Evolutionary conservation across 2,329 filamentous ascomycete species (phyloP).

Genomic region (Scorias spongiosa): DNA sequence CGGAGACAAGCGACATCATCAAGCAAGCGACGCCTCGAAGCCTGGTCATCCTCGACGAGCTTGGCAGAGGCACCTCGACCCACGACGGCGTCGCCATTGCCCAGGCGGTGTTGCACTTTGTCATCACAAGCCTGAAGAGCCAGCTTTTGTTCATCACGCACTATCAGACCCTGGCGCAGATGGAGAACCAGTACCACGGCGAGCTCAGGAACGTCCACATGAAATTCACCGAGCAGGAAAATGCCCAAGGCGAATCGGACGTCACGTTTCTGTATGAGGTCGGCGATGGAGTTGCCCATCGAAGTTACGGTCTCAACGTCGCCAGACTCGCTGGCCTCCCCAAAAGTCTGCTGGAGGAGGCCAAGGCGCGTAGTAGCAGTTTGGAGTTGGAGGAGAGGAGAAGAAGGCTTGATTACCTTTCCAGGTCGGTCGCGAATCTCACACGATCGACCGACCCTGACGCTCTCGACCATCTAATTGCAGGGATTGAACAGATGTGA

Average conservation of each 20-base stretch:
- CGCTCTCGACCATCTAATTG: constrained; percentile 25
- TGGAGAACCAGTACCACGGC: constrained; percentile 52
- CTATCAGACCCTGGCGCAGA: constrained; percentile 72
- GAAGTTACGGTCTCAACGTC: constrained; percentile 89
- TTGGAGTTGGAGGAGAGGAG: constrained; percentile 59
- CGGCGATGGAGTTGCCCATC: constrained; percentile 76
- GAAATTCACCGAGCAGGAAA: constrained; percentile 53
- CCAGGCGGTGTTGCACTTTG: constrained; percentile 72
- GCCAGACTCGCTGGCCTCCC: constrained; percentile 74
- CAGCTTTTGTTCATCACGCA: constrained; percentile 95
- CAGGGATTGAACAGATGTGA: constrained; percentile 30
- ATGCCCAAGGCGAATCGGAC: constrained; percentile 46
- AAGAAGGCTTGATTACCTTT: constrained; percentile 39
- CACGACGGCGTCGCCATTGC: constrained; percentile 95
- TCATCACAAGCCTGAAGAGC: constrained; percentile 58
- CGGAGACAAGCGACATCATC: constrained; percentile 80
- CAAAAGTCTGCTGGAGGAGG: constrained; percentile 58
- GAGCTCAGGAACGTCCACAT: constrained; percentile 84
- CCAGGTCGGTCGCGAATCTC: constrained; percentile 8
- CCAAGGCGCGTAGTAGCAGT: constrained; percentile 62
- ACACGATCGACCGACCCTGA: constrained; percentile 11
- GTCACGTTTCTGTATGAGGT: constrained; percentile 94
- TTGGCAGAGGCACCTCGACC: constrained; percentile 84
- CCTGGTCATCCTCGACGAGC: constrained; percentile 84
- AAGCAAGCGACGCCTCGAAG: constrained; percentile 73